phyloP scores from a whole-genome alignment of 208 protist genomes.

The Zelonia costaricensis region DNA sequence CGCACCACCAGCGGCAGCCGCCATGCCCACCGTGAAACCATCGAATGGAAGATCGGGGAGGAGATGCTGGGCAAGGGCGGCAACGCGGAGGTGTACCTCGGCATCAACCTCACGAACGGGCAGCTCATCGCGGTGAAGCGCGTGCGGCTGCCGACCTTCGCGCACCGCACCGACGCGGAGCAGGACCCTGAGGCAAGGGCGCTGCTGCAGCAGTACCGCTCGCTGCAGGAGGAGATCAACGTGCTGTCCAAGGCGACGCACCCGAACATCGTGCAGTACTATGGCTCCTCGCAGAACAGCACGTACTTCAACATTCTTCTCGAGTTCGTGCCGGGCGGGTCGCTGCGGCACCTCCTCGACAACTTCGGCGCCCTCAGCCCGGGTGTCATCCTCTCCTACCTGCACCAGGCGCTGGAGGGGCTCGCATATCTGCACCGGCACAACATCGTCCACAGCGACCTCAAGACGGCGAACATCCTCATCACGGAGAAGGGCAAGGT shows the following conservation, averaged over 20 bases:
- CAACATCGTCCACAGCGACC: conserved; percentile 91
- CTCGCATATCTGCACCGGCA: conserved; percentile 85
- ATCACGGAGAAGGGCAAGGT: conserved; percentile 84
- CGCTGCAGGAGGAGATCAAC: conserved; percentile 88
- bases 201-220: conserved; percentile 82
- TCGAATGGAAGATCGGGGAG: conserved; percentile 92
- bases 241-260: conserved; percentile 89
- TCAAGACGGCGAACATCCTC: conserved; percentile 93
- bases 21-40: conserved; percentile 62
- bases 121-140: conserved; percentile 92
- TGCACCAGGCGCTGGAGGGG: conserved; percentile 81
- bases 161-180: conserved; percentile 22
- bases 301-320: conserved; percentile 92
- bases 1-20: conserved; percentile 27
- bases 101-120: conserved; percentile 90
- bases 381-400: conserved; percentile 81
- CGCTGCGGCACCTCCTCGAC: conserved; percentile 84
- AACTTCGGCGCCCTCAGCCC: conserved; percentile 90
- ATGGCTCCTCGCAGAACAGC: conserved; percentile 80
- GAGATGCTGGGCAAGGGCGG: conserved; percentile 91
- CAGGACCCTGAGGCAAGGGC: conserved; percentile 54
- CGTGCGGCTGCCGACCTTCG: conserved; percentile 62
- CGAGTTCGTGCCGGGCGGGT: conserved; percentile 91
- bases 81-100: conserved; percentile 88
- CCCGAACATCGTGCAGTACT: conserved; percentile 93